These are phyloP conservation scores for Globisporangium canariense DNA, from an alignment of 352 stramenopile genomes.

Conservation along the genomic window DNA sequence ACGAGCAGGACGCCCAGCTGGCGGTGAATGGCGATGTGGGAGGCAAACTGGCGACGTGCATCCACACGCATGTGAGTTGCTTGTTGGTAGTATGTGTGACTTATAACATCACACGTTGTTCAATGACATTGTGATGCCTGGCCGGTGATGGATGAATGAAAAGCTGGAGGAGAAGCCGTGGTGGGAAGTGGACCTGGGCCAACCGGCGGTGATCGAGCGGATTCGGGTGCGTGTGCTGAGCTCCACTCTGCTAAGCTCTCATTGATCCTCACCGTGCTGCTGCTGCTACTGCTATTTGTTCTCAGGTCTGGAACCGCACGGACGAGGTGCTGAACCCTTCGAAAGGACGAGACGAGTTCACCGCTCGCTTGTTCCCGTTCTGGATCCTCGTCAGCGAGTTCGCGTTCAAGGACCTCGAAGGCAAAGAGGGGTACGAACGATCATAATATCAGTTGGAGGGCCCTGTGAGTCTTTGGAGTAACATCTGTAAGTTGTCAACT, in stretches of 20 bases:
- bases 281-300: no score
- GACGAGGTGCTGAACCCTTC: slow-evolving; percentile 85
- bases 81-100: neutral
- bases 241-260: neutral
- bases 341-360: slow-evolving; percentile 72
- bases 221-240: slow-evolving; percentile 43
- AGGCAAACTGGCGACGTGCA: slow-evolving; percentile 69
- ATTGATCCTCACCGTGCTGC: neutral
- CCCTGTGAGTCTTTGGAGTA: neutral
- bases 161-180: slow-evolving; percentile 89
- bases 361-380: slow-evolving; percentile 83
- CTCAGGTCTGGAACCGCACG: slow-evolving; percentile 86
- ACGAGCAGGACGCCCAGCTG: slow-evolving; percentile 72
- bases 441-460: neutral
- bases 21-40: slow-evolving; percentile 83
- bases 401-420: slow-evolving; percentile 77
- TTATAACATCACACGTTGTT: neutral
- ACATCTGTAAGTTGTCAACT: neutral
- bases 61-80: slow-evolving; percentile 79
- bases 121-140: slow-evolving; percentile 7
- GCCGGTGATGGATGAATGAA: neutral
- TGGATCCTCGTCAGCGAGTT: slow-evolving; percentile 92
- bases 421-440: slow-evolving; percentile 56
- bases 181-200: slow-evolving; percentile 91
- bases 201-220: slow-evolving; percentile 70